Conservation (phyloP, 2,329 filamentous ascomycete genomes). For the Fusarium piperis region DNA sequence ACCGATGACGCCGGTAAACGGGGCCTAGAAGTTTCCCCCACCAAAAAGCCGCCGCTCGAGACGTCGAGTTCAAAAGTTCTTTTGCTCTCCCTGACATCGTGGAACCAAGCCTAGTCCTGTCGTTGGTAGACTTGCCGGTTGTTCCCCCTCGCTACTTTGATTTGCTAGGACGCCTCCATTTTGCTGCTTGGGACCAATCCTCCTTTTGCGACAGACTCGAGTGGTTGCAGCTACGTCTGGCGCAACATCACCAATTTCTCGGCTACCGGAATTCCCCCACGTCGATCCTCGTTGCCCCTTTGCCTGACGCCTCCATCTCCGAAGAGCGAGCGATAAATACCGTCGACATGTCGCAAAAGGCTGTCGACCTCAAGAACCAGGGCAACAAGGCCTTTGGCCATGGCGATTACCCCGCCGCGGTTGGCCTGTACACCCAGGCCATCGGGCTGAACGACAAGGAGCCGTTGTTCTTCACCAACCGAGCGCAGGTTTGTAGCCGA, state of each 20-base stretch:
- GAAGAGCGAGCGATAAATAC: conserved; percentile 1
- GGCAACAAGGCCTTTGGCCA: conserved; percentile 92
- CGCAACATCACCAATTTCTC: conserved; percentile 35
- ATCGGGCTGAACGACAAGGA: conserved; percentile 86
- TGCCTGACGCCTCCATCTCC: conserved; percentile 2
- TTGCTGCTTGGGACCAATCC: neutral
- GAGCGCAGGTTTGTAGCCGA: conserved; percentile 78
- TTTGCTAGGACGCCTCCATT: conserved; percentile 5
- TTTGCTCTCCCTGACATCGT: conserved; percentile 31
- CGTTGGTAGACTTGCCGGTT: conserved; percentile 21
- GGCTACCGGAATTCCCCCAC: conserved; percentile 27
- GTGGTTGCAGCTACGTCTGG: conserved; percentile 28
- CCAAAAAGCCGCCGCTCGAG: conserved; percentile 31
- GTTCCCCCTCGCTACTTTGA: conserved; percentile 12
- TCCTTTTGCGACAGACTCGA: conserved; percentile 18
- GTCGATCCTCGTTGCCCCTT: conserved; percentile 6
- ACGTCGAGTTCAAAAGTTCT: conserved; percentile 37
- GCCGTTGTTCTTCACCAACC: conserved; percentile 91
- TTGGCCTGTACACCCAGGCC: conserved; percentile 86
- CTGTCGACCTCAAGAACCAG: conserved; percentile 86
- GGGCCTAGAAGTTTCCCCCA: conserved; percentile 36
- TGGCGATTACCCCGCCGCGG: conserved; percentile 85
- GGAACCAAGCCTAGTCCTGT: conserved; percentile 27
- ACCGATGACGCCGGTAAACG: conserved; percentile 38
- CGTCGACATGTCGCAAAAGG: conserved; percentile 66